Evolutionary conservation across 768 basidiomycete species (phyloP).

Genomic region (Lactifluus subvellereus): DNA sequence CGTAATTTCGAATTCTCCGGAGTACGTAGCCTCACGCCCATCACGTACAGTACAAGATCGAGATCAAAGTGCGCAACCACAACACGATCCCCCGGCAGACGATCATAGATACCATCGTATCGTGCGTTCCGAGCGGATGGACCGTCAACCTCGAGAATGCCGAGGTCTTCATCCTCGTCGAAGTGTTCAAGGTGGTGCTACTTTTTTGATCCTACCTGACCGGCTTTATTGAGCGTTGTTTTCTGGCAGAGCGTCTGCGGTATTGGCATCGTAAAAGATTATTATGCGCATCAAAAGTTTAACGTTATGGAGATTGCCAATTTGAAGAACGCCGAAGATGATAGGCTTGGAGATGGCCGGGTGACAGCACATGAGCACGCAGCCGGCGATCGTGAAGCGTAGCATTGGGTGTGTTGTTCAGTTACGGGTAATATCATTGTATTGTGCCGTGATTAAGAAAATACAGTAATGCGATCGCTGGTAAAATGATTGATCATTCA

Average conservation of each 20-base stretch:
- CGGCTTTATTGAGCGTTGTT: background rate
- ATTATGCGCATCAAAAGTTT: slow-evolving; percentile 67
- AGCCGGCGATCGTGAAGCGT: background rate
- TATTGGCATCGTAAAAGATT: slow-evolving; percentile 65
- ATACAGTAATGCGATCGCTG: background rate
- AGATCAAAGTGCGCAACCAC: slow-evolving; percentile 70
- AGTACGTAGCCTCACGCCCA: background rate
- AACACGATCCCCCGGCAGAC: slow-evolving; percentile 53
- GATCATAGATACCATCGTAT: slow-evolving; percentile 63
- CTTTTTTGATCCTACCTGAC: background rate
- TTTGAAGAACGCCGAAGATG: slow-evolving; percentile 36
- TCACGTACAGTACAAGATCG: slow-evolving; percentile 69
- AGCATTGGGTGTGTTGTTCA: background rate
- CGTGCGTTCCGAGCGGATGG: slow-evolving; percentile 63
- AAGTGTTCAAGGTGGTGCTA: slow-evolving; percentile 69
- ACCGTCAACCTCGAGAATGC: slow-evolving; percentile 64
- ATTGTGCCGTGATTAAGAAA: background rate
- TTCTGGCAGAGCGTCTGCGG: slow-evolving; percentile 64
- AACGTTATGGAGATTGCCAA: slow-evolving; percentile 69
- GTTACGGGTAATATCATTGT: background rate
- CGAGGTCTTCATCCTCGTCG: slow-evolving; percentile 68
- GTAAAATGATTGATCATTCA: too few relatives aligned
- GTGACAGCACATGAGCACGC: slow-evolving; percentile 7
- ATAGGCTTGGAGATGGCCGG: slow-evolving; percentile 34
- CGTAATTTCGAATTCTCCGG: background rate